phyloP scores from a whole-genome alignment of 805 yeast genomes.

The Suhomyces emberorum region DNA sequence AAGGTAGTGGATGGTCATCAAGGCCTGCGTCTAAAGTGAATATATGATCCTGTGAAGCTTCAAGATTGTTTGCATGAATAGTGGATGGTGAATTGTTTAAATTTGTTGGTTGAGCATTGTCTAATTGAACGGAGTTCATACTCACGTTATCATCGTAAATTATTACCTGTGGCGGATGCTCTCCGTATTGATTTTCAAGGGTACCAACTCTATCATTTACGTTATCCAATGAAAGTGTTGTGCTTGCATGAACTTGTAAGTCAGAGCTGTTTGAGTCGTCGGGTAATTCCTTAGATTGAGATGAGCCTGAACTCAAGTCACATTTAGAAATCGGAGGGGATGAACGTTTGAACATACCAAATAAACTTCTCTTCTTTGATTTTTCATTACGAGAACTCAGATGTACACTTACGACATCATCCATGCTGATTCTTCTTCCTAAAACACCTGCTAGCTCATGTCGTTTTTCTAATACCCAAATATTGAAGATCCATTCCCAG shows the following conservation, averaged over 20 bases:
- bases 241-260: conserved; percentile 1
- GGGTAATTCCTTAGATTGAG: neutral
- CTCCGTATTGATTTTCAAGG: conserved; percentile 4
- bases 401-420: conserved; percentile 28
- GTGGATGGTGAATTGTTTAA: too few species aligned
- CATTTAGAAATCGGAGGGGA: neutral
- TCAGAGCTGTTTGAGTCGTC: neutral
- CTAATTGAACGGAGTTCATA: neutral
- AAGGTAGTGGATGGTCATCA: neutral
- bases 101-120: too few species aligned
- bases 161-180: neutral
- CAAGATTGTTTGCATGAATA: too few species aligned
- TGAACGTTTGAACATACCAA: neutral
- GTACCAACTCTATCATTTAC: neutral
- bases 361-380: neutral
- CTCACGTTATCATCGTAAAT: conserved; percentile 1
- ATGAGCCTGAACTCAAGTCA: conserved; percentile 1
- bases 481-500: conserved; percentile 67
- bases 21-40: too few species aligned
- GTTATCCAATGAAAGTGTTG: neutral
- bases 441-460: conserved; percentile 56
- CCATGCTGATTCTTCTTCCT: conserved; percentile 55
- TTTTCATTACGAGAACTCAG: conserved; percentile 7
- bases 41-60: too few species aligned
- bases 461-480: conserved; percentile 47